Base-by-base conservation (phyloP, 1,284 basidiomycete species). In the Kalmanozyma brasiliensis region DNA sequence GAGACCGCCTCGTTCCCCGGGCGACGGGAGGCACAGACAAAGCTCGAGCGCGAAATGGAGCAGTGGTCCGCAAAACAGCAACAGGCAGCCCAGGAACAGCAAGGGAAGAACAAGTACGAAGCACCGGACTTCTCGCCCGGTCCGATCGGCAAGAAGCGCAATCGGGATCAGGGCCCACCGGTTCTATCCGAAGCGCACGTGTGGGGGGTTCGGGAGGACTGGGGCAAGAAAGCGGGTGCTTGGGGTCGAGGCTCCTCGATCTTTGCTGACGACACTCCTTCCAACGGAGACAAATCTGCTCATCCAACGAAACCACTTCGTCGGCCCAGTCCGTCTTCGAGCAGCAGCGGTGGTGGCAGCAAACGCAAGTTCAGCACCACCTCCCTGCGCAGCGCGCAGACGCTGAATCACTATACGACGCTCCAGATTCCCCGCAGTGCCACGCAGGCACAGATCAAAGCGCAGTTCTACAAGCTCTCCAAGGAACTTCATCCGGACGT, bases 121-220 rank as follows among this genome's bases (percentile, higher is more conserved):
- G 48, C 49, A 38, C 52, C 58, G 0, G 60, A 57, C 19, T 68
- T 68, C 13, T 45, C 42, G 7, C 51, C 65, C 0, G 65, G 65
- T 0, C 65, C 65, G 11, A 62, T 68, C 13, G 59, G 59, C 4
- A 58, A 63, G 36, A 55, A 53, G 51, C 20, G 65, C 13, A 48
- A 33, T 19, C 30, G 62, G 11, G 49, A 60, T 24, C 47, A 64
- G 10, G 74, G 74, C 0, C 73, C 74, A 16, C 76, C 76, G 1
- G 60, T 65, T 35, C 37, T 78, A 14, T 56, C 57, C 19, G 68
- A 68, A 22, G 63, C 57, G 22, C 74, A 78, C 38, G 52, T 77
- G 1, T 78, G 76, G 76, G 76, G 74, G 3, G 69, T 76, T 8
- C 87, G 88, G 85, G 83, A 85, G 40, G 85, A 86, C 58, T 86